Evolutionary conservation across 495 filamentous ascomycete species (phyloP), one percentile per base, ranked within the genome.

Genomic region (Penicillium ucsense): DNA sequence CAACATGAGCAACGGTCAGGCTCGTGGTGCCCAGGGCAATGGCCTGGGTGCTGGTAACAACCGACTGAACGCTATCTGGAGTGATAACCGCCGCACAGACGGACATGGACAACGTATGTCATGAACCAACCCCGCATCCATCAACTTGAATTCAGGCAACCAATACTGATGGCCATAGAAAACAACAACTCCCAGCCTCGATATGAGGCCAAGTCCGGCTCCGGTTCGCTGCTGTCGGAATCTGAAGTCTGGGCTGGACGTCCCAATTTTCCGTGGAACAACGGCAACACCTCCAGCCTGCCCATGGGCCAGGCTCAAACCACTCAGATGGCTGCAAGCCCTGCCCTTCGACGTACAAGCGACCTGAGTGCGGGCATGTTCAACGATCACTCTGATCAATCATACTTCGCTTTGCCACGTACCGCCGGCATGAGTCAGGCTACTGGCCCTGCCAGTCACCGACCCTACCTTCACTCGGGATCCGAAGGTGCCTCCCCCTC

Each of bases 31-130:
- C n/a, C 65, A 72, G 57, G 60, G 70, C 42, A 68, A 67, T 34
- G 60, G 70, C 33, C 72, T 77, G 59, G 60, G 67, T 36, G 65
- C 58, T 61, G 60, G 66, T 44, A 73, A 70, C 36, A 54, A 67
- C 12, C 75, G 73, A 65, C 80, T 79, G 68, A 74, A 66, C 52
- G 78, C 68, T 33, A 85, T 87, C 20, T 88, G 83, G 83, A 71
- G 75, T 35, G 79, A 70, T 56, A 63, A 58, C 36, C 63, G 69
- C 37, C 73, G 81, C 42, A 67, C 74, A 47, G 67, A 65, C 55
- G 69, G 67, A 29, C 76, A 83, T 40, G 62, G 58, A 28, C 68
- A 72, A 51, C 62, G 66, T 61, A 62, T 55, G 55, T 47, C 20
- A 20, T 20, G 20, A 20, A 20, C 20, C 20, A 20, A 20, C 20